Evolutionary conservation across 805 yeast species (phyloP), one percentile per base, ranked within the genome.

Genomic region (Candida koratica): DNA sequence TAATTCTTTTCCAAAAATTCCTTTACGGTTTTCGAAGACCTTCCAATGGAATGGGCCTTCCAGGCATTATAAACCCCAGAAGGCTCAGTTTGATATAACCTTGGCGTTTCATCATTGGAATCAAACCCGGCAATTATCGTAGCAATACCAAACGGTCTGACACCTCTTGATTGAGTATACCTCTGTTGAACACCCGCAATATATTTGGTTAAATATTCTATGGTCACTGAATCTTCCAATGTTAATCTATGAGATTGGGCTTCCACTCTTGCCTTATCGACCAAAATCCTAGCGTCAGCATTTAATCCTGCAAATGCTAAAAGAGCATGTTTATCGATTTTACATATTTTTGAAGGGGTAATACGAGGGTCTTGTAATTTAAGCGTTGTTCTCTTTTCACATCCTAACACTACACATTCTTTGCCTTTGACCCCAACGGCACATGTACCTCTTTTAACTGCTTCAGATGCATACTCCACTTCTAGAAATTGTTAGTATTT

Each of bases 111-210:
- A 61, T 87, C 96, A 53, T 82, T 81, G 37, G 81, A 81, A 65
- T 93, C 97, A 53, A 93, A 93, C 1, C 98, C 98, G 16, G 95
- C 96, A 58, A 93, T 84, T 52, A 93, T 69, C 18, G 97, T 93
- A 34, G 96, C 82, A 49, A 93, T 84, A 40, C 98, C 98, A 59
- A 93, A 93, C 14, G 98, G 98, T 62, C 98, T 78, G 17, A 93
- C 96, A 61, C 98, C 98, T 48, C 98, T 98, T 34, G 94, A 81
- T 63, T 93, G 98, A 5, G 98, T 93, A 64, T 90, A 93, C 60
- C 81, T 77, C 60, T 93, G 98, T 63, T 93, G 97, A 29, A 90
- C 90, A 15, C 97, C 96, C n/a, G 98, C 98, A 45, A 93, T 86
- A 53, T 86, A 86, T 59, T 84, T 83, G 24, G 98, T 87, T 59